Conservation (phyloP, 2,329 filamentous ascomycete genomes). For the Nannizziopsis barbatae region DNA sequence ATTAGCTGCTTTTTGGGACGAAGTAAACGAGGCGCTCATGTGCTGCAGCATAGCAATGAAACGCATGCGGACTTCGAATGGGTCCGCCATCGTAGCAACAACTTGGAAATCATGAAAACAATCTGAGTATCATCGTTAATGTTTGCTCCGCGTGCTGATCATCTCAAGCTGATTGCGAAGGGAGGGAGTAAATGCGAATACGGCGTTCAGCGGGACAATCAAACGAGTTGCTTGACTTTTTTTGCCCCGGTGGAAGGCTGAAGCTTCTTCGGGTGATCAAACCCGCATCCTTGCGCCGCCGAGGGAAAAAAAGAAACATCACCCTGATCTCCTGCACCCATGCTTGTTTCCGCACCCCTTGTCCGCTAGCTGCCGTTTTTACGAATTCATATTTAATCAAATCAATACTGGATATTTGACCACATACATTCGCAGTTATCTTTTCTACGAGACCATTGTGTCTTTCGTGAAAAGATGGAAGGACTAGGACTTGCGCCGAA, state of each 20-base stretch:
- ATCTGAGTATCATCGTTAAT: neutral
- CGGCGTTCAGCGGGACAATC: neutral
- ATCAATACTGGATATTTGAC: no score
- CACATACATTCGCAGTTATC: no score
- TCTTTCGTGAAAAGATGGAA: slow-evolving; percentile 7
- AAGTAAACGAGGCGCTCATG: slow-evolving; percentile 79
- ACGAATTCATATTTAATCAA: no score
- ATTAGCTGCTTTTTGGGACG: slow-evolving; percentile 81
- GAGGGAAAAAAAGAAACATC: slow-evolving; percentile 8
- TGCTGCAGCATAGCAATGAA: slow-evolving; percentile 85
- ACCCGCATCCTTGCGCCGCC: neutral
- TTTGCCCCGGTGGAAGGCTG: neutral
- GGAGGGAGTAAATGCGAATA: neutral
- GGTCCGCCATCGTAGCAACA: slow-evolving; percentile 58
- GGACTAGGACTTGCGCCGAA: slow-evolving; percentile 26
- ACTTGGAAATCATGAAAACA: neutral
- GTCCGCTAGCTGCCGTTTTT: no score
- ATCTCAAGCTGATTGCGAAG: neutral
- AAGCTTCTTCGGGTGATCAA: neutral
- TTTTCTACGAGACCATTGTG: neutral
- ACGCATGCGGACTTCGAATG: slow-evolving; percentile 96
- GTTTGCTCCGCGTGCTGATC: neutral
- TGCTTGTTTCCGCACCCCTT: neutral
- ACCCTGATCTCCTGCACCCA: slow-evolving; percentile 1
- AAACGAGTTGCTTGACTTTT: neutral